These are phyloP conservation scores for Domatiomyces catenatus DNA, from an alignment of 2,329 filamentous ascomycete species.

Conservation along the genomic window DNA sequence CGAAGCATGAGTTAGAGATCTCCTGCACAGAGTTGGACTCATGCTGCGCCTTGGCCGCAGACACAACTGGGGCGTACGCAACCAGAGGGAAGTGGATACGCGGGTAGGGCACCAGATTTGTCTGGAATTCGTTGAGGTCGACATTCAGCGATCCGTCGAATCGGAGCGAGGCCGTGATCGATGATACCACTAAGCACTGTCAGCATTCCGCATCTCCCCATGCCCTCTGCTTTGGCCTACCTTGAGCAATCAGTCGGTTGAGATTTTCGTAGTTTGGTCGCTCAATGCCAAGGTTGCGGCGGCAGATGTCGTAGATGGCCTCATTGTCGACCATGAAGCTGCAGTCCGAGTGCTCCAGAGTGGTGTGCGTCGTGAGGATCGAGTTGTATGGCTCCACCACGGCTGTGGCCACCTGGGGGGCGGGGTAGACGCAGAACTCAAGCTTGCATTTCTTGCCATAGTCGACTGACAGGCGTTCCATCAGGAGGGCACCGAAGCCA, in stretches of 20 bases:
- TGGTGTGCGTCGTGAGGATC: slow-evolving; percentile 96
- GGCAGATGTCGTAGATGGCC: slow-evolving; percentile 99
- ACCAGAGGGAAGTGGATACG: slow-evolving; percentile 99
- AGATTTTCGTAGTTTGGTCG: slow-evolving; percentile 97
- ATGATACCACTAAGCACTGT: slow-evolving; percentile 61
- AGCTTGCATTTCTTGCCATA: slow-evolving; percentile 99
- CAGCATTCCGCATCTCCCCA: slow-evolving; percentile 13
- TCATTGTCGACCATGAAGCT: slow-evolving; percentile 99
- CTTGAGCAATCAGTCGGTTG: slow-evolving; percentile 95
- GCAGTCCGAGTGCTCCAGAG: slow-evolving; percentile 98
- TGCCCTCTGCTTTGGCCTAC: slow-evolving; percentile 32
- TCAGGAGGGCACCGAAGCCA: slow-evolving; percentile 86
- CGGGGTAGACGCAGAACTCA: slow-evolving; percentile 98
- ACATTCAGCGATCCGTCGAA: slow-evolving; percentile 99
- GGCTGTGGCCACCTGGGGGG: slow-evolving; percentile 89
- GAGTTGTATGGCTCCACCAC: slow-evolving; percentile 99
- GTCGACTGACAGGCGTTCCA: slow-evolving; percentile 97
- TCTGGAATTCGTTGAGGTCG: slow-evolving; percentile 99
- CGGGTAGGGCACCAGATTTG: slow-evolving; percentile 95
- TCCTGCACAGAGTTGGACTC: slow-evolving; percentile 97
- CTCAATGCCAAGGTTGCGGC: slow-evolving; percentile 91
- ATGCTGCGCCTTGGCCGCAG: slow-evolving; percentile 86
- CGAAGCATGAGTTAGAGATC: slow-evolving; percentile 98
- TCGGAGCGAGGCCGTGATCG: slow-evolving; percentile 93
- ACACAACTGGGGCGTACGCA: slow-evolving; percentile 87